A percentile compares a stretch with the other conserved stretches of the same genome.
These are phyloP conservation scores for Aspergillus tubingensis DNA, from an alignment of 2,329 filamentous ascomycete species.

Conservation along the genomic window DNA sequence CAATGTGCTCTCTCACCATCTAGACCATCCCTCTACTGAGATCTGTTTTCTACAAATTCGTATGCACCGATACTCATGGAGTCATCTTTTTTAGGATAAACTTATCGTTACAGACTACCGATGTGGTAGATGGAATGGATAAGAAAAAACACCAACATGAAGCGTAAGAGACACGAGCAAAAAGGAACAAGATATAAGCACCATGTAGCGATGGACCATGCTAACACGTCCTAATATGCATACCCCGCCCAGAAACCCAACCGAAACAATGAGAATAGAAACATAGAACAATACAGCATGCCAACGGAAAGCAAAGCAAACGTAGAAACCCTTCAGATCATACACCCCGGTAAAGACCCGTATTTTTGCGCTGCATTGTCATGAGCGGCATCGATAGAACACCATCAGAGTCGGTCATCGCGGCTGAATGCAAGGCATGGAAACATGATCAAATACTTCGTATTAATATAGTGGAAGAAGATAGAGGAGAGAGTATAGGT, in stretches of 20 bases:
- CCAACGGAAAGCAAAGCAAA: conserved; percentile 20
- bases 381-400: conserved; percentile 22
- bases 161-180: conserved; percentile 22
- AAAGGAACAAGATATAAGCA: conserved; percentile 23
- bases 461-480: conserved; percentile 20
- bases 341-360: conserved; percentile 24
- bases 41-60: background rate
- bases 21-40: conserved; percentile 3
- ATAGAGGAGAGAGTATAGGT: conserved; percentile 12
- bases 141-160: conserved; percentile 24
- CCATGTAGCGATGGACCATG: conserved; percentile 27
- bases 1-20: background rate
- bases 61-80: conserved; percentile 17
- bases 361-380: conserved; percentile 23
- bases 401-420: conserved; percentile 20
- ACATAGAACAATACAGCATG: conserved; percentile 23
- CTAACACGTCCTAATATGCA: conserved; percentile 28
- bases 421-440: conserved; percentile 26
- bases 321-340: conserved; percentile 23
- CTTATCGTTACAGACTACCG: conserved; percentile 41
- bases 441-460: conserved; percentile 25
- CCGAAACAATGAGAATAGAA: conserved; percentile 21
- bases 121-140: conserved; percentile 20
- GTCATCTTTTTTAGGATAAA: conserved; percentile 30
- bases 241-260: conserved; percentile 30